Evolutionary conservation across 306 rosid genomes (phyloP).

Genomic region (Vigna hirtella): DNA sequence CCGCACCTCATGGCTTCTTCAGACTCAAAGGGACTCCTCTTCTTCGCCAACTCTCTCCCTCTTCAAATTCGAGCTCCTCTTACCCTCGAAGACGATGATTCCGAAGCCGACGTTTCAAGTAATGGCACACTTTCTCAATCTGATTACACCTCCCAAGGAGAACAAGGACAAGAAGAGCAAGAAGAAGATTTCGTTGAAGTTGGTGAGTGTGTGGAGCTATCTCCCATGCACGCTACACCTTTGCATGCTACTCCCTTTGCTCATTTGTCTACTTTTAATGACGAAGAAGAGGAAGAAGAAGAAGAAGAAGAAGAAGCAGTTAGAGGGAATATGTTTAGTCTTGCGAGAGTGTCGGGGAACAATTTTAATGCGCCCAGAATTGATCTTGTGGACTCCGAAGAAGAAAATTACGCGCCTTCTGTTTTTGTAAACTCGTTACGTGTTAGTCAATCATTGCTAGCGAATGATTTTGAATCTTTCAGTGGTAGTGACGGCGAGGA

Average conservation of each 20-base stretch:
- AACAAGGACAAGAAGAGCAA: conserved; percentile 12
- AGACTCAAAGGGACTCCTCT: conserved; percentile 42
- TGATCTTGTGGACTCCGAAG: conserved; percentile 38
- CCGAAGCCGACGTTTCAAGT: conserved; percentile 46
- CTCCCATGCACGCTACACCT: conserved; percentile 25
- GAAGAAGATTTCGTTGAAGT: conserved; percentile 28
- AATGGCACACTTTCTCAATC: conserved; percentile 41
- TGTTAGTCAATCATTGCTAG: conserved; percentile 37
- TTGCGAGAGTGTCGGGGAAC: conserved; percentile 38
- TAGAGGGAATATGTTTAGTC: conserved; percentile 20
- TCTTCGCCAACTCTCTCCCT: conserved; percentile 6
- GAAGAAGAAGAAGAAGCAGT: conserved; percentile 31
- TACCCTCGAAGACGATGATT: conserved; percentile 47
- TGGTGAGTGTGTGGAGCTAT: conserved; percentile 30
- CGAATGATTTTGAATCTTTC: conserved; percentile 17
- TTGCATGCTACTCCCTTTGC: conserved; percentile 65
- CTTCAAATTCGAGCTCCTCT: conserved; percentile 66
- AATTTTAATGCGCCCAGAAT: conserved; percentile 42
- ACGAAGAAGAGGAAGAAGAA: conserved; percentile 34
- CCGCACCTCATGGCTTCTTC: conserved; percentile 49
- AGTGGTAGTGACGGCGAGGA: conserved; percentile 13
- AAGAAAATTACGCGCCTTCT: conserved; percentile 28
- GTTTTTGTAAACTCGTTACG: conserved; percentile 30
- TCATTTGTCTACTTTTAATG: conserved; percentile 57
- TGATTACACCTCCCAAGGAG: conserved; percentile 40